Conservation (phyloP, 805 yeast genomes). For the Candida nanaspora region DNA sequence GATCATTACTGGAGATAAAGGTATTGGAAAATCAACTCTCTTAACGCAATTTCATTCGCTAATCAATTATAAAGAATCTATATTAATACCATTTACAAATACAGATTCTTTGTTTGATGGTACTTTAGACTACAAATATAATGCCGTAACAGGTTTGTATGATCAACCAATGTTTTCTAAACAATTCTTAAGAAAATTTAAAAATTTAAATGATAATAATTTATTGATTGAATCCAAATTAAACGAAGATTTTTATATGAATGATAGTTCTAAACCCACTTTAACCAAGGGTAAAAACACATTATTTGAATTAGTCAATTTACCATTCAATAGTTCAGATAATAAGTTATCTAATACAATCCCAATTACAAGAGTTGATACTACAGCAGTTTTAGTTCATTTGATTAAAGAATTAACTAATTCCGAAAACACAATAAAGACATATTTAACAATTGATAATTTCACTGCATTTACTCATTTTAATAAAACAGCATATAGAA, state of each 20-base stretch:
- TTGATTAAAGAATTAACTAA: conserved; percentile 47
- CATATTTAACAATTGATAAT: conserved; percentile 66
- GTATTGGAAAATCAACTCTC: conserved; percentile 73
- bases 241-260: conserved; percentile 17
- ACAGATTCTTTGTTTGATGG: conserved; percentile 66
- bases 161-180: conserved; percentile 77
- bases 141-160: conserved; percentile 39
- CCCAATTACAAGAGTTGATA: conserved; percentile 18
- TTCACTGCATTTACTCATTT: conserved; percentile 53
- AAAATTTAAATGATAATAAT: conserved; percentile 34
- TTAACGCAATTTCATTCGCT: conserved; percentile 57
- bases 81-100: conserved; percentile 58
- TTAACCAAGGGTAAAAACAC: conserved; percentile 18
- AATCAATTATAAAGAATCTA: conserved; percentile 22
- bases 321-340: conserved; percentile 6
- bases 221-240: conserved; percentile 26
- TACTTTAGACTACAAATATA: conserved; percentile 56
- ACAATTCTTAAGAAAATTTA: conserved; percentile 46
- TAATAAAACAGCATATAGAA: conserved; percentile 53
- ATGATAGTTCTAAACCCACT: conserved; percentile 8
- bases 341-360: background rate
- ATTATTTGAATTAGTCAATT: conserved; percentile 37
- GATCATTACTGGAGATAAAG: conserved; percentile 60
- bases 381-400: conserved; percentile 41
- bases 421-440: conserved; percentile 44